A percentile compares a stretch with the other conserved stretches of the same genome.
Conservation (phyloP, 768 basidiomycete species). For the Lentinula raphanica region DNA sequence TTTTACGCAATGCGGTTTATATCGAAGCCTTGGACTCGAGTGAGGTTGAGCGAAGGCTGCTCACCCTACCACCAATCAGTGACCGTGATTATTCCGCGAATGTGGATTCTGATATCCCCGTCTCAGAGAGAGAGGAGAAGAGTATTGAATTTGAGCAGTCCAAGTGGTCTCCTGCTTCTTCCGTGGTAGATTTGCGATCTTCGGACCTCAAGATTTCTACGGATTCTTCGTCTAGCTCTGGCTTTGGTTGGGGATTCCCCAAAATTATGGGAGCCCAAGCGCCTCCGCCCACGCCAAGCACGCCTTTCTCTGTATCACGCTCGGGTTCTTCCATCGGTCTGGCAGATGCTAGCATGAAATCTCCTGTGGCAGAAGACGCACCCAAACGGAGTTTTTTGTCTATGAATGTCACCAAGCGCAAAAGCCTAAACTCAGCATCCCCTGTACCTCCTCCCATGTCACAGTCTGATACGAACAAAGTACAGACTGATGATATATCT, state of each 20-base stretch:
- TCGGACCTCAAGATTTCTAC: background rate
- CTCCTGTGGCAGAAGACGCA: background rate
- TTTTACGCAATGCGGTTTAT: constrained; percentile 3
- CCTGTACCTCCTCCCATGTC: background rate
- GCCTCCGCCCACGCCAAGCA: constrained; percentile 1
- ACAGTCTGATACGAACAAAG: background rate
- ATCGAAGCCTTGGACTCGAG: constrained; percentile 5
- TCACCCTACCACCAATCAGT: background rate
- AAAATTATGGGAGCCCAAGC: background rate
- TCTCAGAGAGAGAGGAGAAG: background rate
- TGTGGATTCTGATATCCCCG: background rate
- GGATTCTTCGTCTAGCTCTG: background rate
- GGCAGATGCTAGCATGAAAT: background rate
- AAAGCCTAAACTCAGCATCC: background rate
- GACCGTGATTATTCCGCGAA: background rate
- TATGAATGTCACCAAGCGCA: background rate
- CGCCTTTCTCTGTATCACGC: background rate
- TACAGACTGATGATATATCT: background rate
- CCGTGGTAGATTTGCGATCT: background rate
- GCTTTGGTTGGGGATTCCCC: background rate
- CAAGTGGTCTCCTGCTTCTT: constrained; percentile 5
- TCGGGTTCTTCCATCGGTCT: background rate
- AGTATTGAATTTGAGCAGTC: background rate
- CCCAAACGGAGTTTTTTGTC: background rate
- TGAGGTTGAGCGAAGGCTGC: constrained; percentile 1